Evolutionary conservation across 2,329 filamentous ascomycete species (phyloP).

Genomic region (Didymella sp.): DNA sequence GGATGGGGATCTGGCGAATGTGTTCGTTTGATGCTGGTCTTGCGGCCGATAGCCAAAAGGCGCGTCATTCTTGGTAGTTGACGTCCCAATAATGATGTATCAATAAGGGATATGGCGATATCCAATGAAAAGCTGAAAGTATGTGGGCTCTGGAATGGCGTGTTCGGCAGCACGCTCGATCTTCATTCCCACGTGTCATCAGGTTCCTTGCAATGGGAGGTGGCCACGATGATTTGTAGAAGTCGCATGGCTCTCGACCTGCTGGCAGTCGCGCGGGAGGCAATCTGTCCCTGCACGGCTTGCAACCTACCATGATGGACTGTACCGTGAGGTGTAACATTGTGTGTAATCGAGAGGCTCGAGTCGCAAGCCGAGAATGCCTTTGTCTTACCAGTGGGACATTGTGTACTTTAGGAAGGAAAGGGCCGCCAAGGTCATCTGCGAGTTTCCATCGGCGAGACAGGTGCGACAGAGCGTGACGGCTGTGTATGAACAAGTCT

Average conservation of each 20-base stretch:
- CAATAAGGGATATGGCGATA: conserved; percentile 8
- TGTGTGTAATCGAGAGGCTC: not conserved
- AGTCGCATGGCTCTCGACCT: conserved; percentile 1
- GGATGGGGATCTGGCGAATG: not conserved
- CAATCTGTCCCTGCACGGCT: not conserved
- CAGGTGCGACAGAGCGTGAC: not conserved
- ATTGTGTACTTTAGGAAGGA: not conserved
- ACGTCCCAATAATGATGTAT: too few species aligned
- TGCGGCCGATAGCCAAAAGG: not conserved
- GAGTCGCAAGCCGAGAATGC: not conserved
- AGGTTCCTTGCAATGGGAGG: not conserved
- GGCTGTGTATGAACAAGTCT: not conserved
- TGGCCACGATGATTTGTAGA: not conserved
- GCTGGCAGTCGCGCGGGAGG: conserved; percentile 6
- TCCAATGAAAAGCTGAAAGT: not conserved
- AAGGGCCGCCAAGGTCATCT: not conserved
- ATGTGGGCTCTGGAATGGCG: not conserved
- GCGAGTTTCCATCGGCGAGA: conserved; percentile 3
- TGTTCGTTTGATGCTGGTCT: not conserved
- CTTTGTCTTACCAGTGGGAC: conserved; percentile 5
- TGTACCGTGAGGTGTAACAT: not conserved
- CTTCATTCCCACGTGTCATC: not conserved
- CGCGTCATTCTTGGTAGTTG: not conserved
- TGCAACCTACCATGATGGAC: conserved; percentile 3
- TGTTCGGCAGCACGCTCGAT: not conserved